Evolutionary conservation across 1,284 basidiomycete species (phyloP), one percentile per base, ranked within the genome.

Genomic region (Cutaneotrichosporon dermatis): DNA sequence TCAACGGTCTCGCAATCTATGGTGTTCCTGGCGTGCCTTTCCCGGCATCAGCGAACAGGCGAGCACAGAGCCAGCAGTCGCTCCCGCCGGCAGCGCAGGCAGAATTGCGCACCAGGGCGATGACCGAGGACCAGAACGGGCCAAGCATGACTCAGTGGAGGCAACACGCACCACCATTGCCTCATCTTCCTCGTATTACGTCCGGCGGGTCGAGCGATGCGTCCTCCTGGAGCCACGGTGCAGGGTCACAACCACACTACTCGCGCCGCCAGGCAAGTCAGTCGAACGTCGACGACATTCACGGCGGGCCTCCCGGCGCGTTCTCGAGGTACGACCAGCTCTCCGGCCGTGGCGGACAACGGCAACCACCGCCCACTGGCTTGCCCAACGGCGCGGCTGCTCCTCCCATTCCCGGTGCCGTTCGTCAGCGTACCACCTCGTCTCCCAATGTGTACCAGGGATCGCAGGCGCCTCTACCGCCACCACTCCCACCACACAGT

Each of bases 41-140:
- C 86, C 25, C 88, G 86, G 25, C 25, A 25, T 4, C 44, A 25
- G 41, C 57, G 10, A 60, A 50, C 48, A 71, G 81, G 60, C 83
- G 80, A 54, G 86, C 81, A 13, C 81, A 84, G 59, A 84, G 80
- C 61, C 72, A 74, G 54, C 74, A 83, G 68, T 84, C 79, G 64
- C 81, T 85, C 72, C 83, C 84, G 6, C 76, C 82, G 13, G 85
- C 86, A 42, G 71, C 76, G 58, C 83, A 84, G 55, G 83, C 76
- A 16, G 75, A 76, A 82, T 64, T 75, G 77, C 33, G 77, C 69
- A 60, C 70, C 15, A 81, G 88, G 43, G 86, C 86, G n/a, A 82
- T 85, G 64, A 88, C 88, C 10, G 88, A 90, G 70, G 88, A 88
- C 70, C 80, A 82, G 55, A 85, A 83, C 64, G 85, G 87, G 2